Evolutionary conservation across 169 alveolate genomes (phyloP).

Genomic region (Eimeria zaria): DNA sequence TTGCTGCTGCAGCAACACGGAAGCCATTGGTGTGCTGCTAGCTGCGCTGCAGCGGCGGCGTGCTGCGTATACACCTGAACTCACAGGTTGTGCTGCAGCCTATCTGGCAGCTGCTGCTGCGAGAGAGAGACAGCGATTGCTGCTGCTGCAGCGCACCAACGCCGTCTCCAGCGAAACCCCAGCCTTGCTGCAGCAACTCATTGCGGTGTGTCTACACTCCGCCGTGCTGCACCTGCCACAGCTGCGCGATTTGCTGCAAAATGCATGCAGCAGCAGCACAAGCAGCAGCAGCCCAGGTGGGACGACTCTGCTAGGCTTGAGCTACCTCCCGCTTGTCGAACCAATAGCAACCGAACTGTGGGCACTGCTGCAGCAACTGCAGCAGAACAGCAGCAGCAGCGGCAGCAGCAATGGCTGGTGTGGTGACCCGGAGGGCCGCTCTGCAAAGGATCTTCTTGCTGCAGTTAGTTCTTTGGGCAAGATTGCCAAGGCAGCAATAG

Average conservation of each 20-base stretch:
- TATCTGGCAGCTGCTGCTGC: conserved; percentile 50
- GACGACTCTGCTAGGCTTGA: conserved; percentile 7
- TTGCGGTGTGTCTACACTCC: conserved; percentile 10
- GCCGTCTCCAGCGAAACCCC: not conserved
- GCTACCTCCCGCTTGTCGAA: conserved; percentile 38
- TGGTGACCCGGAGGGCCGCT: not conserved
- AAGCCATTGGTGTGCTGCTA: conserved; percentile 34
- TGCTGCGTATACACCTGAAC: conserved; percentile 66
- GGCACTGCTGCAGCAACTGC: conserved; percentile 8
- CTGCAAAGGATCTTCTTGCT: conserved; percentile 21
- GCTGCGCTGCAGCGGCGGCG: conserved; percentile 74
- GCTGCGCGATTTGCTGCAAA: conserved; percentile 25
- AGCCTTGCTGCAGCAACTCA: conserved; percentile 37
- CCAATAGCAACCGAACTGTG: conserved; percentile 47
- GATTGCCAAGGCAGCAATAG: not conserved
- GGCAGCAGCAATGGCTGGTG: conserved; percentile 10
- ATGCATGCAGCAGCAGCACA: conserved; percentile 47
- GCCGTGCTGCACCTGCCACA: conserved; percentile 59
- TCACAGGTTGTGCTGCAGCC: conserved; percentile 57
- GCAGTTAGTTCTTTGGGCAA: not conserved
- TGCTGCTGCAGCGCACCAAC: conserved; percentile 8
- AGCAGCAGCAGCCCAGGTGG: not conserved
- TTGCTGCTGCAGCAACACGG: conserved; percentile 55
- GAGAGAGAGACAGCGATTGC: not conserved
- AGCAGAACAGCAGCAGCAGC: conserved; percentile 15